Percentiles rank a stretch among this genome's conserved stretches.
These are phyloP conservation scores for Fusarium papillatum DNA, from an alignment of 2,329 filamentous ascomycete species.

Conservation along the genomic window DNA sequence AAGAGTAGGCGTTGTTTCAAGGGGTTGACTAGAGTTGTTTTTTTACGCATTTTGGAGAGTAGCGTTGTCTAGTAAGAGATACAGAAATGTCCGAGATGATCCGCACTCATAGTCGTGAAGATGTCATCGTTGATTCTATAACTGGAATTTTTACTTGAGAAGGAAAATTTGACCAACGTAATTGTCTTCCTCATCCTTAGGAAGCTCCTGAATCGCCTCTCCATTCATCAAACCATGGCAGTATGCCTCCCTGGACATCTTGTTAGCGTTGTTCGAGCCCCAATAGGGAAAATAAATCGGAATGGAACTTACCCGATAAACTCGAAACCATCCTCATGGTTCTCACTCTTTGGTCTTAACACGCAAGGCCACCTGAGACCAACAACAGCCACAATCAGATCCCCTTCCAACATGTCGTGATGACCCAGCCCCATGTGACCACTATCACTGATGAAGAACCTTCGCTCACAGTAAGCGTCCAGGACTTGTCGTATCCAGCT, in stretches of 20 bases:
- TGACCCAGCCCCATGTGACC: slow-evolving; percentile 37
- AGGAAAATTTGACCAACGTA: background rate
- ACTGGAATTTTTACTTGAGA: background rate
- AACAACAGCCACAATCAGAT: slow-evolving; percentile 25
- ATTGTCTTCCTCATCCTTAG: background rate
- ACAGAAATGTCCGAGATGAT: background rate
- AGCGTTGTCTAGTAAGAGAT: background rate
- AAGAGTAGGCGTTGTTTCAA: background rate
- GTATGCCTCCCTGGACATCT: slow-evolving; percentile 28
- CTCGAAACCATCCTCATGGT: slow-evolving; percentile 5
- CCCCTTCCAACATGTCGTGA: slow-evolving; percentile 23
- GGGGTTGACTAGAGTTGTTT: background rate
- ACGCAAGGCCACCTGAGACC: slow-evolving; percentile 25
- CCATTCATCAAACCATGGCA: slow-evolving; percentile 36
- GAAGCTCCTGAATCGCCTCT: slow-evolving; percentile 16
- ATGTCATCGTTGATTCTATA: background rate
- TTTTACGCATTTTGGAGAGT: background rate
- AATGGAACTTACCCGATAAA: slow-evolving; percentile 39
- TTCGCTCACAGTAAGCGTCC: slow-evolving; percentile 27
- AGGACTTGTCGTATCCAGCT: slow-evolving; percentile 12
- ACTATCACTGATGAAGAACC: slow-evolving; percentile 25
- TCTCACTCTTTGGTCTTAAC: slow-evolving; percentile 15
- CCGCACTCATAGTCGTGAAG: no score
- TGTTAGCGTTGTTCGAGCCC: background rate
- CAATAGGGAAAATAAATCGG: rapidly evolving